Evolutionary conservation across 345 rosid genomes (phyloP).

Genomic region (Stellera chamaejasme): DNA sequence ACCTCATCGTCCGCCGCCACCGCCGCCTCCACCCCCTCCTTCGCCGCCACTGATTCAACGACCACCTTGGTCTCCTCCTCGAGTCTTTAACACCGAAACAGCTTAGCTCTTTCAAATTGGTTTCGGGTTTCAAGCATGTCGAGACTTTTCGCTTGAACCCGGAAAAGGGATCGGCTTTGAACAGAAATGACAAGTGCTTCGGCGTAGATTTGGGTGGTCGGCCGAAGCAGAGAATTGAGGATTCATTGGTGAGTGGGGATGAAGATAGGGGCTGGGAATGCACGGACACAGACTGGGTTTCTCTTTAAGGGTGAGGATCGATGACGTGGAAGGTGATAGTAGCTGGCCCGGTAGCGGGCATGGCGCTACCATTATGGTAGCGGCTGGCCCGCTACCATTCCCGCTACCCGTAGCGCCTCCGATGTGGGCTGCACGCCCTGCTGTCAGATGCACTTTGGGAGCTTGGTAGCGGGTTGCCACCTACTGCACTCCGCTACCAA

Average conservation of each 20-base stretch:
- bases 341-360: too few relatives aligned
- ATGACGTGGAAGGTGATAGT: too few relatives aligned
- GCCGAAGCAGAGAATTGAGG: too few relatives aligned
- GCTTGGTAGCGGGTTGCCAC: too few relatives aligned
- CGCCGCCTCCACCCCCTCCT: slow-evolving; percentile 35
- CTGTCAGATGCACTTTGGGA: too few relatives aligned
- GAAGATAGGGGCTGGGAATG: slow-evolving; percentile 4
- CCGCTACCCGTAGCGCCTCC: too few relatives aligned
- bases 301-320: too few relatives aligned
- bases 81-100: slow-evolving; percentile 46
- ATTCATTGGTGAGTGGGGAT: not conserved
- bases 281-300: too few relatives aligned
- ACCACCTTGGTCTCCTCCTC: slow-evolving; percentile 35
- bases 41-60: slow-evolving; percentile 26
- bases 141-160: slow-evolving; percentile 8
- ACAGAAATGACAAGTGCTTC: slow-evolving; percentile 7
- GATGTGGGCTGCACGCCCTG: too few relatives aligned
- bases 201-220: slow-evolving; percentile 1
- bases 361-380: too few relatives aligned
- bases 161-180: not conserved
- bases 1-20: slow-evolving; percentile 41
- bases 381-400: too few relatives aligned
- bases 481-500: too few relatives aligned
- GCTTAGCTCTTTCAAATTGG: slow-evolving; percentile 14
- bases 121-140: slow-evolving; percentile 6